phyloP scores from a whole-genome alignment of 2,329 filamentous ascomycete genomes.

The Verticillium longisporum region DNA sequence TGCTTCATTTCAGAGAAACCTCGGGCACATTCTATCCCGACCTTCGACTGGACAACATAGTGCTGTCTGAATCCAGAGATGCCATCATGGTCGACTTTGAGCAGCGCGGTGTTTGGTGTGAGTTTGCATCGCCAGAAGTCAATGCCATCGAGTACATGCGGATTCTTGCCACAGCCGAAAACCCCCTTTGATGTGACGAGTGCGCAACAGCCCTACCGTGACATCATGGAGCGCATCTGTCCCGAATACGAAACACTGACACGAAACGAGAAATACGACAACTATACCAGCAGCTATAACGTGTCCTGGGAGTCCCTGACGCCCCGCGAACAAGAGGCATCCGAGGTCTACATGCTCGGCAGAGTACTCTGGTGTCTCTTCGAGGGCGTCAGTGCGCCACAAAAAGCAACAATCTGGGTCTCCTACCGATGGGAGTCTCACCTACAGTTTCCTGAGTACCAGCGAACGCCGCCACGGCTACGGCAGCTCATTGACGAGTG shows the following conservation, averaged over 20 bases:
- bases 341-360: slow-evolving; percentile 57
- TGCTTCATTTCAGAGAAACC: slow-evolving; percentile 40
- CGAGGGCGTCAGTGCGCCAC: slow-evolving; percentile 51
- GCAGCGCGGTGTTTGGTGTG: slow-evolving; percentile 56
- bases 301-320: slow-evolving; percentile 49
- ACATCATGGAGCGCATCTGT: slow-evolving; percentile 33
- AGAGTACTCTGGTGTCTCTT: slow-evolving; percentile 57
- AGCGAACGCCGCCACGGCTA: slow-evolving; percentile 36
- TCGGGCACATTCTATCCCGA: slow-evolving; percentile 49
- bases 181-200: slow-evolving; percentile 25
- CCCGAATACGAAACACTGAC: slow-evolving; percentile 37
- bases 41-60: slow-evolving; percentile 52
- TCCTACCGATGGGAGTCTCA: slow-evolving; percentile 51
- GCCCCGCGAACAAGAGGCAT: slow-evolving; percentile 44
- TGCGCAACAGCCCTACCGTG: slow-evolving; percentile 28
- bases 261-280: slow-evolving; percentile 36
- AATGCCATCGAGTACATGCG: slow-evolving; percentile 52
- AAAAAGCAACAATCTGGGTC: slow-evolving; percentile 50
- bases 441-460: slow-evolving; percentile 48
- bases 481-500: slow-evolving; percentile 43
- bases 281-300: slow-evolving; percentile 45
- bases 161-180: slow-evolving; percentile 43
- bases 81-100: slow-evolving; percentile 56
- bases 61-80: slow-evolving; percentile 39
- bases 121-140: slow-evolving; percentile 54